A percentile compares a stretch with the other conserved stretches of the same genome.
These are phyloP conservation scores for Penicillium riverlandense DNA, from an alignment of 495 filamentous ascomycete species.

Conservation along the genomic window DNA sequence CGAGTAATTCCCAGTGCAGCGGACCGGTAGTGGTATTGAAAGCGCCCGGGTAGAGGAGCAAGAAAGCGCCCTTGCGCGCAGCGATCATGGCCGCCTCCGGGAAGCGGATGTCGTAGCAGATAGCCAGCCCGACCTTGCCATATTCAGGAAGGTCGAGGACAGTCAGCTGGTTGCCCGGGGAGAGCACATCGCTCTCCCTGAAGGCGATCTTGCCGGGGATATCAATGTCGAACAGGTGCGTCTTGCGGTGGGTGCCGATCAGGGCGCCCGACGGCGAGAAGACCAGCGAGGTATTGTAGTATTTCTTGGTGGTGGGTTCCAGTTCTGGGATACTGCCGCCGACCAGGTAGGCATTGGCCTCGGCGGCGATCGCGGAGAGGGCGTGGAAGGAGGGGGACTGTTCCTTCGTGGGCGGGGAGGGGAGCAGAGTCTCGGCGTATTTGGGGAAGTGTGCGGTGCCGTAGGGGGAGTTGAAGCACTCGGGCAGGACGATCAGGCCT, in stretches of 20 bases:
- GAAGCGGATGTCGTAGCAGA: constrained; percentile 97
- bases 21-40: constrained; percentile 93
- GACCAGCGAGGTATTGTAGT: constrained; percentile 86
- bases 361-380: constrained; percentile 67
- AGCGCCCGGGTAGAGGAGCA: constrained; percentile 85
- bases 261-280: constrained; percentile 71
- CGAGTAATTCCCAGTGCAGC: constrained; percentile 83
- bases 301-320: constrained; percentile 54
- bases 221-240: constrained; percentile 98
- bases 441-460: constrained; percentile 83
- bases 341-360: constrained; percentile 70
- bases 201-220: constrained; percentile 94
- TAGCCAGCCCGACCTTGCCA: constrained; percentile 75
- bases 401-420: constrained; percentile 62
- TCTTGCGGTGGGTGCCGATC: constrained; percentile 84
- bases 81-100: constrained; percentile 90
- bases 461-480: constrained; percentile 99
- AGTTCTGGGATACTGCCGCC: constrained; percentile 92
- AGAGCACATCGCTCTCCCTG: constrained; percentile 81
- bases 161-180: constrained; percentile 72
- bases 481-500: constrained; percentile 52
- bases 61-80: constrained; percentile 73
- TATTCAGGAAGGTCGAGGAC: constrained; percentile 79
- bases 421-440: constrained; percentile 83
- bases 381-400: constrained; percentile 80